phyloP scores from a whole-genome alignment of 2,329 filamentous ascomycete genomes.

The Nothopassalora personata region DNA sequence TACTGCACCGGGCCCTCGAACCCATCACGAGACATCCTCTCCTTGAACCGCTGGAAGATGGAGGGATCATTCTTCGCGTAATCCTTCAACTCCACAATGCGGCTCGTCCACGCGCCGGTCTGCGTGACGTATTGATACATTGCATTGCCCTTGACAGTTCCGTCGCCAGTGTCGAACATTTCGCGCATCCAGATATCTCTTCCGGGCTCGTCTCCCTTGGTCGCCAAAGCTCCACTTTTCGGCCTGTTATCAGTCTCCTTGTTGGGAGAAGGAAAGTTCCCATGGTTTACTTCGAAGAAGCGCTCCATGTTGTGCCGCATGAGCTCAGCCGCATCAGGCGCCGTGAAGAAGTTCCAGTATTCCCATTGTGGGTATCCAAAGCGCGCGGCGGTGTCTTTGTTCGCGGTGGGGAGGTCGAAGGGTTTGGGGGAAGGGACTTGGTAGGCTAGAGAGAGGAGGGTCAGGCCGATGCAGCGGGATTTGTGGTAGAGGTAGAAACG shows the following conservation, averaged over 20 bases:
- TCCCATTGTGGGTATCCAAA: conserved; percentile 38
- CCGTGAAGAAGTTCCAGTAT: conserved; percentile 47
- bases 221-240: background rate
- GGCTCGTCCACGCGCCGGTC: conserved; percentile 15
- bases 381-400: conserved; percentile 28
- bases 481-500: conserved; percentile 42
- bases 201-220: conserved; percentile 19
- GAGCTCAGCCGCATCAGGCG: conserved; percentile 16
- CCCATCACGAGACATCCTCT: conserved; percentile 30
- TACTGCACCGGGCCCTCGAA: conserved; percentile 35
- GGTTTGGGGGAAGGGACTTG: conserved; percentile 20
- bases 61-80: conserved; percentile 33
- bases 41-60: conserved; percentile 31
- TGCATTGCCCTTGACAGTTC: conserved; percentile 30
- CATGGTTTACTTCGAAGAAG: conserved; percentile 26
- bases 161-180: conserved; percentile 26
- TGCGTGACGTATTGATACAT: conserved; percentile 32
- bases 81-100: conserved; percentile 25
- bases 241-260: background rate
- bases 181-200: conserved; percentile 30
- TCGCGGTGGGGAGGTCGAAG: conserved; percentile 38
- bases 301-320: conserved; percentile 22
- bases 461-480: conserved; percentile 38
- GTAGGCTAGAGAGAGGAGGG: conserved; percentile 43
- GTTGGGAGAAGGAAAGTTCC: conserved; percentile 14